Percentiles rank a stretch among this genome's conserved stretches.
Conservation (phyloP, 2,329 filamentous ascomycete species). For the Fusarium caatingaense region DNA sequence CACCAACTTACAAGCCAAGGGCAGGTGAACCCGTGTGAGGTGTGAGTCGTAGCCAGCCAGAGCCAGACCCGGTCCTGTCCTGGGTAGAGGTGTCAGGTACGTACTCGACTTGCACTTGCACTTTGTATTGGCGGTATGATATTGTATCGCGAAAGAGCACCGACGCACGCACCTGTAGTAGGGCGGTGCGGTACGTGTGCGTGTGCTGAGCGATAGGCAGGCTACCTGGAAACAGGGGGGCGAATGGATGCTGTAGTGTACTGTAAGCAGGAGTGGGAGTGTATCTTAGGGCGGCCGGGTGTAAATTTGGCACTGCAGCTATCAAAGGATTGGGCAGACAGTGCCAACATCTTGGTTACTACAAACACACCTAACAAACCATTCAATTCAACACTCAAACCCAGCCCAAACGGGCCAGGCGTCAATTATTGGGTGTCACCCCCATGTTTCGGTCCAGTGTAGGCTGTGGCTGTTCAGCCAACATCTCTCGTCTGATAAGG, state of each 20-base stretch:
- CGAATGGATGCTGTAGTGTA: not conserved
- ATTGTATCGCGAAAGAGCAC: conserved; percentile 9
- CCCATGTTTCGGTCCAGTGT: conserved; percentile 23
- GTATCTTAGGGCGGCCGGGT: not conserved
- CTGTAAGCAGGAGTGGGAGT: conserved; percentile 18
- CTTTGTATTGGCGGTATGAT: conserved; percentile 8
- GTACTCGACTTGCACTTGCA: conserved; percentile 24
- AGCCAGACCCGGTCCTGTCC: conserved; percentile 10
- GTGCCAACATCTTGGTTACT: not conserved
- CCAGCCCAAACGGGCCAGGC: conserved; percentile 29
- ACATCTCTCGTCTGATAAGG: conserved; percentile 37
- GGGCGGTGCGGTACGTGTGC: conserved; percentile 23
- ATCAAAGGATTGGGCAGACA: not conserved
- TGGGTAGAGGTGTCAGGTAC: conserved; percentile 28
- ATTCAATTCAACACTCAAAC: not conserved
- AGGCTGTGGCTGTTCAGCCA: conserved; percentile 15
- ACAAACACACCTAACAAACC: not conserved
- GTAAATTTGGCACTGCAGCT: not conserved
- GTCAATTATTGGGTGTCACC: conserved; percentile 1
- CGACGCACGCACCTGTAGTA: conserved; percentile 6
- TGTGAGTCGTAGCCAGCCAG: conserved; percentile 37
- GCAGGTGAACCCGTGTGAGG: conserved; percentile 39
- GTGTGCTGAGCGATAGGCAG: conserved; percentile 40
- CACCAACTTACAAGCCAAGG: conserved; percentile 33
- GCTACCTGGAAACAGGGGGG: conserved; percentile 20